These are phyloP conservation scores for Geotrichum fermentans DNA, from an alignment of 1,139 yeast species.

Conservation along the genomic window DNA sequence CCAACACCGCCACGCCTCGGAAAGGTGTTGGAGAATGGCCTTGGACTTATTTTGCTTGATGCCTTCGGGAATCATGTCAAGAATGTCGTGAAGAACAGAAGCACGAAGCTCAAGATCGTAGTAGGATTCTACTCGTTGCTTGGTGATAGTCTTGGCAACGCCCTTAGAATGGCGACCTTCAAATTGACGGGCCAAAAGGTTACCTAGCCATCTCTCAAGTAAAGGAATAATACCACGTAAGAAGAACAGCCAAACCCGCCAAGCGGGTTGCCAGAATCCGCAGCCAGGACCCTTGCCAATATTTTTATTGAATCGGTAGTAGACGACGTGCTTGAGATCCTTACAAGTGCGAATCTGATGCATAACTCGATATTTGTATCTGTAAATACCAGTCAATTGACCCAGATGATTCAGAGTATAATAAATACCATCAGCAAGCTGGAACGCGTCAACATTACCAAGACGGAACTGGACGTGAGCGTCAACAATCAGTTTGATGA, in stretches of 20 bases:
- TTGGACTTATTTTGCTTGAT: slow-evolving; percentile 82
- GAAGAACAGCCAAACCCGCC: slow-evolving; percentile 95
- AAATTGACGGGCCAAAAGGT: slow-evolving; percentile 84
- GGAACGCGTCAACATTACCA: slow-evolving; percentile 89
- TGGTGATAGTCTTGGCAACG: slow-evolving; percentile 88
- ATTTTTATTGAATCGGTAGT: slow-evolving; percentile 68
- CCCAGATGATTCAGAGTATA: slow-evolving; percentile 91
- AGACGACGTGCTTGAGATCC: slow-evolving; percentile 87
- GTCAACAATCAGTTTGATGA: slow-evolving; percentile 81
- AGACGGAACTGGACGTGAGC: slow-evolving; percentile 87
- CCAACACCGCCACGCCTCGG: slow-evolving; percentile 99
- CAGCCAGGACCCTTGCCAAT: slow-evolving; percentile 98
- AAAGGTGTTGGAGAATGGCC: slow-evolving; percentile 83
- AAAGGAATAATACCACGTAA: slow-evolving; percentile 90
- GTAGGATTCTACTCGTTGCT: slow-evolving; percentile 91
- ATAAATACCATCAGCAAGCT: slow-evolving; percentile 89
- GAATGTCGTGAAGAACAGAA: slow-evolving; percentile 89
- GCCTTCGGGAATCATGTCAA: slow-evolving; percentile 97
- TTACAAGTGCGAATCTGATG: slow-evolving; percentile 95
- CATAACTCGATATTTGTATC: slow-evolving; percentile 97
- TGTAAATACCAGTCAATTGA: slow-evolving; percentile 90
- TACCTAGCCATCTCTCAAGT: slow-evolving; percentile 92
- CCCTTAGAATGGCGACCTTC: slow-evolving; percentile 94
- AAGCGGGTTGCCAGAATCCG: slow-evolving; percentile 99
- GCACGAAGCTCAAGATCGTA: slow-evolving; percentile 91